Percentiles rank a stretch among this genome's conserved stretches.
phyloP scores from a whole-genome alignment of 352 stramenopile genomes.

The Globisporangium nodosum region DNA sequence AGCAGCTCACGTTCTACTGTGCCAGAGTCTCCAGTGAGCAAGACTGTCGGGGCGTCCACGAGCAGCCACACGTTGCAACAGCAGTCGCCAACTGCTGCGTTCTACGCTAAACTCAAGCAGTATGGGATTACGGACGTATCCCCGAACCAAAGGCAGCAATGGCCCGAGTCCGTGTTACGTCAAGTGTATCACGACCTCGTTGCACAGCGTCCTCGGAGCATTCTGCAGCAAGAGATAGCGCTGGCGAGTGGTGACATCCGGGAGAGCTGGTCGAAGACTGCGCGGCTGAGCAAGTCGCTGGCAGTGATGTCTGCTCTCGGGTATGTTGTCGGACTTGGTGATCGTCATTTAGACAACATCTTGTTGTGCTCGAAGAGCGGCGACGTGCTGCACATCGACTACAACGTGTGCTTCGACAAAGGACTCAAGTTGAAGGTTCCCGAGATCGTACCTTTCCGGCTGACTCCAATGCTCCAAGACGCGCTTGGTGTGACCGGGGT shows the following conservation, averaged over 20 bases:
- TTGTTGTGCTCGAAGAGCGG: conserved; percentile 72
- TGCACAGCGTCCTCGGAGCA: conserved; percentile 48
- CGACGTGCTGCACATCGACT: conserved; percentile 90
- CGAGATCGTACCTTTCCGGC: conserved; percentile 88
- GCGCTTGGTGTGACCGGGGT: conserved; percentile 69
- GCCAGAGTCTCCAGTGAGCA: conserved; percentile 16
- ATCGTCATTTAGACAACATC: conserved; percentile 91
- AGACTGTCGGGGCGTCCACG: neutral
- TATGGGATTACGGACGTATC: conserved; percentile 65
- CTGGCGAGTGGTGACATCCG: conserved; percentile 46
- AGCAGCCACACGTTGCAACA: conserved; percentile 9
- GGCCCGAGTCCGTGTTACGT: conserved; percentile 52
- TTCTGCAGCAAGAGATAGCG: conserved; percentile 63
- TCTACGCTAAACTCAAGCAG: conserved; percentile 81
- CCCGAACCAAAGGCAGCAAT: conserved; percentile 59
- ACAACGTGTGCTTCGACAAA: conserved; percentile 92
- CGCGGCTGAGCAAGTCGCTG: conserved; percentile 59
- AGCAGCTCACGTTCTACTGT: conserved; percentile 7
- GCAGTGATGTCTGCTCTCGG: conserved; percentile 87
- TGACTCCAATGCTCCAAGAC: conserved; percentile 81
- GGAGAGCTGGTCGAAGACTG: conserved; percentile 54
- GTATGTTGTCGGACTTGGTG: conserved; percentile 86
- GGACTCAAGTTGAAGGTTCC: conserved; percentile 82
- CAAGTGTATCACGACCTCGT: conserved; percentile 69
- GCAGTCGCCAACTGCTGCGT: conserved; percentile 59